Evolutionary conservation across 352 stramenopile genomes (phyloP).

Genomic region (Albugo candida): DNA sequence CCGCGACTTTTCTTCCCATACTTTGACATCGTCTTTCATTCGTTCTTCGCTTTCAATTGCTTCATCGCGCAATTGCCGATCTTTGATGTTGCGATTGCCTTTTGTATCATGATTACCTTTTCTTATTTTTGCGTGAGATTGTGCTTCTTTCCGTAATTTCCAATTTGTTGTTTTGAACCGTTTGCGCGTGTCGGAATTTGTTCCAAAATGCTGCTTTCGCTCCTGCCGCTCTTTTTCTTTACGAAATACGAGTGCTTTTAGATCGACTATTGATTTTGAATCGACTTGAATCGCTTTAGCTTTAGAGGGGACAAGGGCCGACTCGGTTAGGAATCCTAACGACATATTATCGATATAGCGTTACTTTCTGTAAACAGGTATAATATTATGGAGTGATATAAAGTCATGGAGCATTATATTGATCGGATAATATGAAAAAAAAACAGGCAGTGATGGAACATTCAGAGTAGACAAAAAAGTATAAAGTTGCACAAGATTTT

Average conservation of each 20-base stretch:
- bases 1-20: slow-evolving; percentile 29
- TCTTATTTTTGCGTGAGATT: slow-evolving; percentile 19
- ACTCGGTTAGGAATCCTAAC: slow-evolving; percentile 84
- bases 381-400: no score
- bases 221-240: slow-evolving; percentile 62
- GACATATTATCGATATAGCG: no score
- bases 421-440: no score
- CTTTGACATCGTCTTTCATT: slow-evolving; percentile 39
- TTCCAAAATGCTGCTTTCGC: slow-evolving; percentile 20
- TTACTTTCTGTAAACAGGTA: neutral
- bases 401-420: no score
- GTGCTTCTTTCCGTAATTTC: slow-evolving; percentile 15
- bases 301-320: slow-evolving; percentile 79
- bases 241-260: slow-evolving; percentile 66
- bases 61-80: slow-evolving; percentile 14
- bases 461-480: no score
- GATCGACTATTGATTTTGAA: slow-evolving; percentile 59
- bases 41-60: slow-evolving; percentile 18
- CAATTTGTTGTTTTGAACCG: slow-evolving; percentile 11
- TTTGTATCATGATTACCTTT: slow-evolving; percentile 27
- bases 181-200: neutral
- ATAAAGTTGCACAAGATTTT: no score
- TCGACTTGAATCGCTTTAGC: slow-evolving; percentile 78
- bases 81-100: slow-evolving; percentile 2
- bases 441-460: no score